Evolutionary conservation across 768 basidiomycete genomes (phyloP).

Genomic region (Termitomyces sp.): DNA sequence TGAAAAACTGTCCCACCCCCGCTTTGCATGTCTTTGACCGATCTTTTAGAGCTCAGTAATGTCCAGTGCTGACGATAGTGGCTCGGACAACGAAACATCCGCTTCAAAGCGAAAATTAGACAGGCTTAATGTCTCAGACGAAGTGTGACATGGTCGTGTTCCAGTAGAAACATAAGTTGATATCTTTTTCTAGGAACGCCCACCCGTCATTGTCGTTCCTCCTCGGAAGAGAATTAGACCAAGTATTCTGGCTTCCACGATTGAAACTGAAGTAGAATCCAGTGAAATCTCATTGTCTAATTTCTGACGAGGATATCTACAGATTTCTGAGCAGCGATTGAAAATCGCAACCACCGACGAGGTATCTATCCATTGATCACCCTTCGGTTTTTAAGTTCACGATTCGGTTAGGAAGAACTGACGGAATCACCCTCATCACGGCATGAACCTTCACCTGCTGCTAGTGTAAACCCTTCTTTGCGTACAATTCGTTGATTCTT

Average conservation of each 20-base stretch:
- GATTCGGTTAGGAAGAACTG: background rate
- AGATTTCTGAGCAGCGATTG: background rate
- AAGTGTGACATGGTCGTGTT: background rate
- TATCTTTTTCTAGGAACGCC: background rate
- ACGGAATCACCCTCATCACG: no score
- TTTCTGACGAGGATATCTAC: background rate
- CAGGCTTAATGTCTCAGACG: background rate
- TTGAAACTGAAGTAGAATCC: background rate
- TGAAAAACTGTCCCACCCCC: background rate
- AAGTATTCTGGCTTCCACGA: no score
- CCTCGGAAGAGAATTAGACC: background rate
- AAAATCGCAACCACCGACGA: background rate
- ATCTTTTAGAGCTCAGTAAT: background rate
- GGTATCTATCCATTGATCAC: background rate
- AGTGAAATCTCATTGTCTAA: background rate
- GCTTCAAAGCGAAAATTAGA: slow-evolving; percentile 3
- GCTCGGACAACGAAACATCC: slow-evolving; percentile 5
- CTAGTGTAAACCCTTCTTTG: background rate
- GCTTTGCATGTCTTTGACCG: background rate
- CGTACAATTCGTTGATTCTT: no score
- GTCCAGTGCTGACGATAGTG: background rate
- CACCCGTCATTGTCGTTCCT: slow-evolving; percentile 1
- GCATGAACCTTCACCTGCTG: background rate
- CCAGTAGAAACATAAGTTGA: background rate
- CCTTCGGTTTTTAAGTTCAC: background rate